Evolutionary conservation across 371 early-diverging fungal species (phyloP).

Genomic region (Amoeboradix gromovi): DNA sequence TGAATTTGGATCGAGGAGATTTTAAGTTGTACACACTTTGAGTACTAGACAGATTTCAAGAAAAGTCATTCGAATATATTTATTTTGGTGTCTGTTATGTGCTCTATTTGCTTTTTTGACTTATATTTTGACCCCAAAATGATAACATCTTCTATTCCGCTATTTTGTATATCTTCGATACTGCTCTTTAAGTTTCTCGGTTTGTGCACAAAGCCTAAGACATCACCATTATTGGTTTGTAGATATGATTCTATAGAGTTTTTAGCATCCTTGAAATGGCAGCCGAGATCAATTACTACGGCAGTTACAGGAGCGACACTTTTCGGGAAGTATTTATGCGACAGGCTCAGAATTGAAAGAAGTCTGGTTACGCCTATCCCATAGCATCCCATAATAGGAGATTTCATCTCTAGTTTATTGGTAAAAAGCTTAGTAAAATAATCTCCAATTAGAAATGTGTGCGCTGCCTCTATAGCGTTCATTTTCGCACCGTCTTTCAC

Average conservation of each 20-base stretch:
- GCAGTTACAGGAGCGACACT: background rate
- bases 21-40: too few relatives aligned
- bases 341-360: background rate
- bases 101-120: background rate
- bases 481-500: background rate
- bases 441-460: constrained; percentile 64
- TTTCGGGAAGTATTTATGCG: background rate
- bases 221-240: background rate
- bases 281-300: background rate
- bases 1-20: too few relatives aligned
- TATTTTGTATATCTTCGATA: background rate
- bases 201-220: background rate
- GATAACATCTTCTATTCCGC: background rate
- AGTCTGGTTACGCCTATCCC: constrained; percentile 42
- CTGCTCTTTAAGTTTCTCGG: background rate
- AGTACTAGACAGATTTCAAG: too few relatives aligned
- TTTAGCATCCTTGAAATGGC: background rate
- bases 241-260: background rate
- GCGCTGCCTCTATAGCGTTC: constrained; percentile 53
- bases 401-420: constrained; percentile 7
- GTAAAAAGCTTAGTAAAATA: constrained; percentile 36
- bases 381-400: constrained; percentile 68
- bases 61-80: too few relatives aligned
- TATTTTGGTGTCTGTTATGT: background rate
- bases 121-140: background rate